Base-by-base conservation (phyloP, 140 eudicot species). In the Flaveria floridana region DNA sequence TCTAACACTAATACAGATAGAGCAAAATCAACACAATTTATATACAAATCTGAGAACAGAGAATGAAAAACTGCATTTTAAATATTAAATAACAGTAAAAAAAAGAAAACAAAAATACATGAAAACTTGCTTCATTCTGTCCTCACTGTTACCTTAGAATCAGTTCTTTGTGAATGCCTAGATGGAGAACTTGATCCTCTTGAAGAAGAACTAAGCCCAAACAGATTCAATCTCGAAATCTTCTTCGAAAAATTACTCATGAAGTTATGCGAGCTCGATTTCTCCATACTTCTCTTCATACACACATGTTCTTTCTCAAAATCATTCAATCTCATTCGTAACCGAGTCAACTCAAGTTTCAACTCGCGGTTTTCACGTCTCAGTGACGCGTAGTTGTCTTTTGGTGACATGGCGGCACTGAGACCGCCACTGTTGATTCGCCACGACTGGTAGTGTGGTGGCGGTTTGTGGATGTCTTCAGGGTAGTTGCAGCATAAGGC, bases 351-450 rank as follows among this genome's bases (percentile, higher is more conserved):
- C 81, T 95, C 99, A 2, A 95, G 96, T 82, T 95, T 95, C 79
- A 95, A 75, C 55, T 95, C 99, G 21, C 97, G 79, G 74, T 95
- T 95, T 55, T 95, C 99, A 16, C 96, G 81, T 75, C 99, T 87
- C 70, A 95, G 65, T 14, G 97, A 91, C 0, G 99, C 99, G 10
- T 95, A 95, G 78, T 95, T 95, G 74, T 95, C 99, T 65, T 89
- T 74, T 0, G 97, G 99, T n/a, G 99, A 95, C 97, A 95, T 88
- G 47, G 97, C 89, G 12, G 99, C 99, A 82, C 99, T 95, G 26
- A 89, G 89, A 44, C 95, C 97, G 55, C 97, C 88, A 47, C 86
- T 88, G 81, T 80, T 80, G 85, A 90, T 88, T 70, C 97, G 79
- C 99, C 99, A 95, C 2, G 99, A 90, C 56, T 87, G 94, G 72